Evolutionary conservation across 1,284 basidiomycete species (phyloP).

Genomic region (Pterulicium gracile): DNA sequence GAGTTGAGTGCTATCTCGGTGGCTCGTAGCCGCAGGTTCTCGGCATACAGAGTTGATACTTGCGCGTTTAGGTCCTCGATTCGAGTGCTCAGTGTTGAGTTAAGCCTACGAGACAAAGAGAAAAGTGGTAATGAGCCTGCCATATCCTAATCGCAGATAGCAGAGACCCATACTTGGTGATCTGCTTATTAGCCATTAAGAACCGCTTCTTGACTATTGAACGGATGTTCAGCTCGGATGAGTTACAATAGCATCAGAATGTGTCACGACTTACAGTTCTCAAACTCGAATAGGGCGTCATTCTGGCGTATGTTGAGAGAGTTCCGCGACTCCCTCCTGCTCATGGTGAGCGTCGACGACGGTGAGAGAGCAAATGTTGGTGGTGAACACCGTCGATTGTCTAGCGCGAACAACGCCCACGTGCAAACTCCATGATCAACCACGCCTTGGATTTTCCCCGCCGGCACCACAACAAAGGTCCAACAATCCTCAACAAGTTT

Average conservation of each 20-base stretch:
- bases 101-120: conserved; percentile 52
- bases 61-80: conserved; percentile 76
- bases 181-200: conserved; percentile 78
- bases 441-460: not conserved
- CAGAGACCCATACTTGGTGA: conserved; percentile 57
- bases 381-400: conserved; percentile 9
- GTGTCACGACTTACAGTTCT: conserved; percentile 51
- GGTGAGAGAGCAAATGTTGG: conserved; percentile 13
- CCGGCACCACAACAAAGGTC: not conserved
- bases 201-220: conserved; percentile 80
- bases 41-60: conserved; percentile 66
- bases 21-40: conserved; percentile 70
- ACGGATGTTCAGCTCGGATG: conserved; percentile 16
- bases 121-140: too few species aligned
- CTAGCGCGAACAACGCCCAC: conserved; percentile 5
- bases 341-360: conserved; percentile 45
- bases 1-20: conserved; percentile 66
- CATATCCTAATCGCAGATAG: too few species aligned
- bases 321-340: conserved; percentile 68
- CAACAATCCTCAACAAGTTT: not conserved
- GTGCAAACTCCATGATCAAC: not conserved
- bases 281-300: conserved; percentile 72
- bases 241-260: conserved; percentile 5
- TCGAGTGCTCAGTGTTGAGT: conserved; percentile 70
- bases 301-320: conserved; percentile 59